Percentiles rank a stretch among this genome's conserved stretches.
phyloP scores from a whole-genome alignment of 140 eudicot genomes.

The Senecio squalidus region DNA sequence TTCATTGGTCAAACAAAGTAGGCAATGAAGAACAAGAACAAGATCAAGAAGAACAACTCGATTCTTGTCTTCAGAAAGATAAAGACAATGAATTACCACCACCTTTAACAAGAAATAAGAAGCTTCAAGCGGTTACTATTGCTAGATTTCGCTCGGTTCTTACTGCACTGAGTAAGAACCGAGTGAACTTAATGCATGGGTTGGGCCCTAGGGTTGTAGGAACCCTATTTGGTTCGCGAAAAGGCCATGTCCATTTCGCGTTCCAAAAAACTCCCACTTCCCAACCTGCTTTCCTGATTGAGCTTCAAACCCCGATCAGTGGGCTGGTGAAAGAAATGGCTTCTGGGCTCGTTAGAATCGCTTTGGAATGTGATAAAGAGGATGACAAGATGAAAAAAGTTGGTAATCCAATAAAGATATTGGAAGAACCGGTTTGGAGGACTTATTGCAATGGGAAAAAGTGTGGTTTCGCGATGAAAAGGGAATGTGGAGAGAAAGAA shows the following conservation, averaged over 20 bases:
- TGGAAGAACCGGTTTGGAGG: slow-evolving; percentile 80
- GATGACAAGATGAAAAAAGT: slow-evolving; percentile 32
- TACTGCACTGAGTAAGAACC: slow-evolving; percentile 33
- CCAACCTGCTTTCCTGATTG: slow-evolving; percentile 60
- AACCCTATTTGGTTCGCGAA: slow-evolving; percentile 66
- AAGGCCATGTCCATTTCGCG: slow-evolving; percentile 77
- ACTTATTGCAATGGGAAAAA: slow-evolving; percentile 77
- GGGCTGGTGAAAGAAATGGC: slow-evolving; percentile 76
- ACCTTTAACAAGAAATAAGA: slow-evolving; percentile 46
- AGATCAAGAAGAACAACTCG: slow-evolving; percentile 20
- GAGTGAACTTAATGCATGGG: slow-evolving; percentile 29
- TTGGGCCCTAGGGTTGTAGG: slow-evolving; percentile 60
- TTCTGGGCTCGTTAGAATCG: slow-evolving; percentile 74
- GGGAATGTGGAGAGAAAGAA: slow-evolving; percentile 67
- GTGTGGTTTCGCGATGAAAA: slow-evolving; percentile 56
- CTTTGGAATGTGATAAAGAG: slow-evolving; percentile 61
- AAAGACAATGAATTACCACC: slow-evolving; percentile 23
- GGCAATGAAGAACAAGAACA: slow-evolving; percentile 56
- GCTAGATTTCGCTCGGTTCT: slow-evolving; percentile 53
- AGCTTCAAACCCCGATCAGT: slow-evolving; percentile 72
- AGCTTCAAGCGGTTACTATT: slow-evolving; percentile 56
- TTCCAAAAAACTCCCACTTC: slow-evolving; percentile 50
- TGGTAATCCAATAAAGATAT: slow-evolving; percentile 24
- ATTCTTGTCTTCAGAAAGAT: slow-evolving; percentile 14
- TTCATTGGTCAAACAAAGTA: slow-evolving; percentile 65